Conservation (phyloP, 768 basidiomycete genomes). For the Gymnopilus junonius region DNA sequence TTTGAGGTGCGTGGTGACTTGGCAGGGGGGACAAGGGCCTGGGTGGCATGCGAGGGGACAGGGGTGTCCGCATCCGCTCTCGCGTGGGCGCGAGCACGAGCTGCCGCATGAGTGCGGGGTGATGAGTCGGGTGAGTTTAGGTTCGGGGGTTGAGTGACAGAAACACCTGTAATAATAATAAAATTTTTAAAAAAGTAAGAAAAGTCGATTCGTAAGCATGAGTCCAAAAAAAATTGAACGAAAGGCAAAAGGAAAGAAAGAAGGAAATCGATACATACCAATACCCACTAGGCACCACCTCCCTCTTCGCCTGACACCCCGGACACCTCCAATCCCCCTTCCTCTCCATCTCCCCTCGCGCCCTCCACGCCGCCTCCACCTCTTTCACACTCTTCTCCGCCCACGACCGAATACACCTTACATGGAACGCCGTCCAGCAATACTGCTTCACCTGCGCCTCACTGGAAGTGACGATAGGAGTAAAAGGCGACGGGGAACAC, state of each 20-base stretch:
- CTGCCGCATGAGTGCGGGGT: slow-evolving; percentile 81
- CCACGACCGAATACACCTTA: slow-evolving; percentile 90
- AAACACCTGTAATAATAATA: slow-evolving; percentile 73
- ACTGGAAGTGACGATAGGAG: slow-evolving; percentile 41
- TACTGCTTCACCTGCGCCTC: slow-evolving; percentile 53
- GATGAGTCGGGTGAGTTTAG: slow-evolving; percentile 67
- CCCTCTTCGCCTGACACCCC: slow-evolving; percentile 86
- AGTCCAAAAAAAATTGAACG: neutral
- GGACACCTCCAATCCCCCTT: slow-evolving; percentile 92
- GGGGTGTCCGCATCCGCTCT: slow-evolving; percentile 71
- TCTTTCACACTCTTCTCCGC: slow-evolving; percentile 82
- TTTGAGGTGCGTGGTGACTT: slow-evolving; percentile 70
- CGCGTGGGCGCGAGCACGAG: slow-evolving; percentile 64
- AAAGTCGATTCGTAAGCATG: neutral
- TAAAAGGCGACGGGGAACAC: slow-evolving; percentile 76
- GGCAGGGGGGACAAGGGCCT: slow-evolving; percentile 95
- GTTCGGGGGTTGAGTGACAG: slow-evolving; percentile 76
- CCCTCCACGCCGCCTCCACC: slow-evolving; percentile 70
- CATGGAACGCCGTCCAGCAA: slow-evolving; percentile 92
- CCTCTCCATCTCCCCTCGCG: slow-evolving; percentile 62
- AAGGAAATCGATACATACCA: slow-evolving; percentile 52
- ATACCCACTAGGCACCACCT: slow-evolving; percentile 65
- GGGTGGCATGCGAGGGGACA: slow-evolving; percentile 91
- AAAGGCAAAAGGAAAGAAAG: slow-evolving; percentile 1
- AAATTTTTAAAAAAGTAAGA: too few species aligned